Conservation (phyloP, 306 rosid genomes). For the Pyrus betulifolia region DNA sequence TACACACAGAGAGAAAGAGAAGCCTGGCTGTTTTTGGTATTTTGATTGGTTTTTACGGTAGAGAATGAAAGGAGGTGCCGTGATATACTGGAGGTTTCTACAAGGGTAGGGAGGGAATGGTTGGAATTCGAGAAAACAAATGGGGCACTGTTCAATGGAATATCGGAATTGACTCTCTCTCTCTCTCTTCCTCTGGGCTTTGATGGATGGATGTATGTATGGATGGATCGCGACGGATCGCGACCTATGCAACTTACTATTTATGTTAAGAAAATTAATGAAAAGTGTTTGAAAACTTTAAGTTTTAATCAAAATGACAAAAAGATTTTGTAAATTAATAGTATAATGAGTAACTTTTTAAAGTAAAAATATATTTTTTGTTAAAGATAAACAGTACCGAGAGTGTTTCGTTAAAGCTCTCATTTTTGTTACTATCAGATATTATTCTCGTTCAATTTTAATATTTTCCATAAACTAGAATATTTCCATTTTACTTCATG, state of each 20-base stretch:
- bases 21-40: slow-evolving; percentile 9
- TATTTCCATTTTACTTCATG: slow-evolving; percentile 53
- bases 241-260: slow-evolving; percentile 33
- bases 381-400: too few relatives aligned
- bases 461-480: slow-evolving; percentile 38
- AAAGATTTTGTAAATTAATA: fast-evolving
- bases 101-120: slow-evolving; percentile 36
- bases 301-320: too few relatives aligned
- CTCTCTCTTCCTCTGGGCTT: not conserved
- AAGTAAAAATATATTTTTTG: too few relatives aligned
- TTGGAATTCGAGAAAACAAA: slow-evolving; percentile 62
- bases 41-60: slow-evolving; percentile 10
- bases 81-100: slow-evolving; percentile 37
- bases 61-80: slow-evolving; percentile 20
- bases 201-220: slow-evolving; percentile 15
- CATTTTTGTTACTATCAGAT: slow-evolving; percentile 23
- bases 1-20: slow-evolving; percentile 10
- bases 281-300: fast-evolving
- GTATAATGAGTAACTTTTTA: fast-evolving
- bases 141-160: slow-evolving; percentile 43
- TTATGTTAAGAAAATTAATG: not conserved
- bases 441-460: slow-evolving; percentile 16
- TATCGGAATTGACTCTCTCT: slow-evolving; percentile 38
- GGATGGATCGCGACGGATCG: slow-evolving; percentile 60
- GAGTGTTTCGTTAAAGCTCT: fast-evolving